Evolutionary conservation across 352 stramenopile species (phyloP).

Genomic region (Globisporangium sylvaticum): DNA sequence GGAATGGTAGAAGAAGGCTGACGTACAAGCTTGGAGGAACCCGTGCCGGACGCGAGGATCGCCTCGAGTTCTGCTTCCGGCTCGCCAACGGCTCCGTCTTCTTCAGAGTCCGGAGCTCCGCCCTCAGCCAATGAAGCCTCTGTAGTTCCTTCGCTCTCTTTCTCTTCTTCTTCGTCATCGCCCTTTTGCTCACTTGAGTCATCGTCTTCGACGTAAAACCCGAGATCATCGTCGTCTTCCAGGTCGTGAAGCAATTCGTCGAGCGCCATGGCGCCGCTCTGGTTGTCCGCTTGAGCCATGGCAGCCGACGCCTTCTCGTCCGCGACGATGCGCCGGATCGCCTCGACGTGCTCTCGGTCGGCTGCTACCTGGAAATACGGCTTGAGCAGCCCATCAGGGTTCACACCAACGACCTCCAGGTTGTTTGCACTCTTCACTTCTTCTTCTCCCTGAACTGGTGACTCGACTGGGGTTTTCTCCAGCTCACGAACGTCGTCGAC

Average conservation of each 20-base stretch:
- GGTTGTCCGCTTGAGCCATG: conserved; percentile 42
- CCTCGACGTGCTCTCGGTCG: conserved; percentile 47
- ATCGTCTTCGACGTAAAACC: conserved; percentile 47
- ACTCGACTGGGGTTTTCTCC: not conserved
- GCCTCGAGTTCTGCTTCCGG: conserved; percentile 52
- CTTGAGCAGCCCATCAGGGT: conserved; percentile 47
- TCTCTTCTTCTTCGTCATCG: conserved; percentile 2
- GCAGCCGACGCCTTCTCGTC: conserved; percentile 60
- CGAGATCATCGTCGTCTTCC: conserved; percentile 62
- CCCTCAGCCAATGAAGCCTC: not conserved
- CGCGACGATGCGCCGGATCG: conserved; percentile 47
- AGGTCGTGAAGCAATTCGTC: conserved; percentile 69
- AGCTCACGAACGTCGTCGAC: conserved; percentile 32
- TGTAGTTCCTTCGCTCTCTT: not conserved
- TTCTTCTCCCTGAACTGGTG: not conserved
- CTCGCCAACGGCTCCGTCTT: conserved; percentile 16
- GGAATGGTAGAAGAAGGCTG: conserved; percentile 19
- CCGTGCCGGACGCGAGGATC: conserved; percentile 28
- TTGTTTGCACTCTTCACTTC: conserved; percentile 2
- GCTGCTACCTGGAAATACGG: conserved; percentile 66
- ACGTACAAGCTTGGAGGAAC: not conserved
- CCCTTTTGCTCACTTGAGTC: conserved; percentile 18
- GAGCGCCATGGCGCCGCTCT: conserved; percentile 52
- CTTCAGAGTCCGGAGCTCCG: not conserved
- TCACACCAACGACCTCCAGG: conserved; percentile 45